Evolutionary conservation across 2,329 filamentous ascomycete species (phyloP).

Genomic region (Aspergillus pseudonomiae): DNA sequence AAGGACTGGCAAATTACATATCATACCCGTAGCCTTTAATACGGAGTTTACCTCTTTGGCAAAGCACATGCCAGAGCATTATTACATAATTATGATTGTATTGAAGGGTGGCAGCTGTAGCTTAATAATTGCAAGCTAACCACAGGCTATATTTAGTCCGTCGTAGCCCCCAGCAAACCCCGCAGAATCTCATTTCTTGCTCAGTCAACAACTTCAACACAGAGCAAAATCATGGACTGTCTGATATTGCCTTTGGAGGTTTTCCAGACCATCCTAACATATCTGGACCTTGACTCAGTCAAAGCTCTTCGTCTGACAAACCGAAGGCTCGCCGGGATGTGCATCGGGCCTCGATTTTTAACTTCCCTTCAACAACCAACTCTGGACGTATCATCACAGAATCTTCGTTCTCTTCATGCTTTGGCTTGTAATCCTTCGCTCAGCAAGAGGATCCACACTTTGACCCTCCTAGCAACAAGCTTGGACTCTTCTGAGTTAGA

Average conservation of each 20-base stretch:
- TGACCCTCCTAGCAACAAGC: slow-evolving; percentile 10
- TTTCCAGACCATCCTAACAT: slow-evolving; percentile 3
- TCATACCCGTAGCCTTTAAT: no score
- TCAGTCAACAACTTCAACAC: background rate
- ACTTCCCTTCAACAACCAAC: slow-evolving; percentile 4
- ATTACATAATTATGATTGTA: no score
- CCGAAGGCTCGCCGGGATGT: slow-evolving; percentile 2
- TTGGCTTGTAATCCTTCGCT: slow-evolving; percentile 7
- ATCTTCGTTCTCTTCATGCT: slow-evolving; percentile 5
- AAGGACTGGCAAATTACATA: no score
- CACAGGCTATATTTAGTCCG: no score
- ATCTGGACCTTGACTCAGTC: slow-evolving; percentile 14
- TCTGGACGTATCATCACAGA: slow-evolving; percentile 7
- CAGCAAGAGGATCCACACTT: background rate
- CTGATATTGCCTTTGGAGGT: background rate
- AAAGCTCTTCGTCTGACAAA: slow-evolving; percentile 12
- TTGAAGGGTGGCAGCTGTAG: no score
- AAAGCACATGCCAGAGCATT: no score
- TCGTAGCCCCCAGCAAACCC: no score
- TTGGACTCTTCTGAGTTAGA: background rate
- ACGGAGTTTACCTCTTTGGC: no score
- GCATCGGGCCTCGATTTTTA: slow-evolving; percentile 15
- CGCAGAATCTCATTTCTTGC: background rate
- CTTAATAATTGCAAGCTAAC: no score
- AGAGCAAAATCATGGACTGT: background rate